phyloP scores from a whole-genome alignment of 179 eudicot species.

The Heliamphora pulchella region DNA sequence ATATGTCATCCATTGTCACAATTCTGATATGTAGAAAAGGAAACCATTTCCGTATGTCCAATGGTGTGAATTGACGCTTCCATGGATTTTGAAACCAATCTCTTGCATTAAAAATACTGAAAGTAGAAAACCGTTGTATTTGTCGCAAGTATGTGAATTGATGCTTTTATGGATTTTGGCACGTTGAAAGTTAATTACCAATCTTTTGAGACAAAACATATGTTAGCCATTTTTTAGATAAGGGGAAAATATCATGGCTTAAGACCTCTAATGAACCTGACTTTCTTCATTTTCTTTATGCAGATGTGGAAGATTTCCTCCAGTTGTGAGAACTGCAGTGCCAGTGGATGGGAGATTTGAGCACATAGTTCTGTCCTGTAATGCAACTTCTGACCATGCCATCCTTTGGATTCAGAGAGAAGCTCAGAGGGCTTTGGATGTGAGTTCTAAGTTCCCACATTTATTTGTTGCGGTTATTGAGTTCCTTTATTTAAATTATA shows the following conservation, averaged over 20 bases:
- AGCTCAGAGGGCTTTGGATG: conserved; percentile 70
- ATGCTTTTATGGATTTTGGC: conserved; percentile 9
- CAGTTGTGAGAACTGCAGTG: conserved; percentile 88
- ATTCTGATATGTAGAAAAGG: too few species aligned
- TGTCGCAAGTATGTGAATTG: background rate
- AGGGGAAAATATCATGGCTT: background rate
- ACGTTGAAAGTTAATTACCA: background rate
- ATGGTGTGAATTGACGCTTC: too few species aligned
- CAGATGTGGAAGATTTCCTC: conserved; percentile 83
- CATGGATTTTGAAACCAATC: too few species aligned
- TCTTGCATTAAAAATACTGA: too few species aligned
- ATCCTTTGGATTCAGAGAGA: conserved; percentile 90
- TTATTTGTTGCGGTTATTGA: background rate
- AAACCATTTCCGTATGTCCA: too few species aligned
- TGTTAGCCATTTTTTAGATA: background rate
- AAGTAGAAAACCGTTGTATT: too few species aligned
- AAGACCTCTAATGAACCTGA: background rate
- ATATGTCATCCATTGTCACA: too few species aligned
- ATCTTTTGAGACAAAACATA: background rate
- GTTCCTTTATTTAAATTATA: background rate
- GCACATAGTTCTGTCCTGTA: conserved; percentile 85
- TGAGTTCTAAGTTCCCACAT: conserved; percentile 32
- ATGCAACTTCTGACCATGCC: conserved; percentile 76
- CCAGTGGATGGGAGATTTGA: conserved; percentile 98
- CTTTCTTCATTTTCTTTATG: conserved; percentile 10